These are phyloP conservation scores for Boletus mariae DNA, from an alignment of 1,284 basidiomycete genomes.

Conservation along the genomic window DNA sequence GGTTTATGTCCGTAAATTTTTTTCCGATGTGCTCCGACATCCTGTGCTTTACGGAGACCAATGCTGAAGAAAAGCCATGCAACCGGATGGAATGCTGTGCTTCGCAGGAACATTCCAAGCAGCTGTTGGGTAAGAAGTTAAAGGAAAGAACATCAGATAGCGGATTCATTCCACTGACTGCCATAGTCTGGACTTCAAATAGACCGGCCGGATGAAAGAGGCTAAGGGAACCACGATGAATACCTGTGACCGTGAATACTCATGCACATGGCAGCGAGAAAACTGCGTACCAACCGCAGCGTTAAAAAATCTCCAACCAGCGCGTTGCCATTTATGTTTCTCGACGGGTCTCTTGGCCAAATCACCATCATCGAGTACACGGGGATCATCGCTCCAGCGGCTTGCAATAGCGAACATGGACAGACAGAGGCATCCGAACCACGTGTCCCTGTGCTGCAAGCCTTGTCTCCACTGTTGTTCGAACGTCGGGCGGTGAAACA, in stretches of 20 bases:
- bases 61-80: constrained; percentile 64
- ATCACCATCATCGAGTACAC: constrained; percentile 48
- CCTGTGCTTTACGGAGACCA: constrained; percentile 70
- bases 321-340: constrained; percentile 45
- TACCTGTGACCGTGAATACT: constrained; percentile 30
- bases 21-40: constrained; percentile 64
- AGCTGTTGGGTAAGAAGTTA: constrained; percentile 33
- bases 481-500: constrained; percentile 71
- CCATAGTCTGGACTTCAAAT: constrained; percentile 71
- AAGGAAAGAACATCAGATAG: constrained; percentile 4
- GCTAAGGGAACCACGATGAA: constrained; percentile 54
- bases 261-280: background rate
- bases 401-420: constrained; percentile 71
- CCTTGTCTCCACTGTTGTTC: constrained; percentile 53
- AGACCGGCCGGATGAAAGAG: constrained; percentile 61
- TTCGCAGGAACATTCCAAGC: constrained; percentile 48
- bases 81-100: constrained; percentile 53
- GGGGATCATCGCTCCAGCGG: constrained; percentile 62
- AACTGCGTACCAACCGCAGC: constrained; percentile 43
- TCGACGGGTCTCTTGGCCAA: constrained; percentile 19
- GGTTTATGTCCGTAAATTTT: constrained; percentile 46
- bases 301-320: constrained; percentile 69
- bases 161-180: constrained; percentile 36
- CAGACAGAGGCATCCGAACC: constrained; percentile 55
- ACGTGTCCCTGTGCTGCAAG: constrained; percentile 52